Percentiles rank a stretch among this genome's conserved stretches.
Conservation (phyloP, 73 alveolate species). For the Blepharisma japonicum region DNA sequence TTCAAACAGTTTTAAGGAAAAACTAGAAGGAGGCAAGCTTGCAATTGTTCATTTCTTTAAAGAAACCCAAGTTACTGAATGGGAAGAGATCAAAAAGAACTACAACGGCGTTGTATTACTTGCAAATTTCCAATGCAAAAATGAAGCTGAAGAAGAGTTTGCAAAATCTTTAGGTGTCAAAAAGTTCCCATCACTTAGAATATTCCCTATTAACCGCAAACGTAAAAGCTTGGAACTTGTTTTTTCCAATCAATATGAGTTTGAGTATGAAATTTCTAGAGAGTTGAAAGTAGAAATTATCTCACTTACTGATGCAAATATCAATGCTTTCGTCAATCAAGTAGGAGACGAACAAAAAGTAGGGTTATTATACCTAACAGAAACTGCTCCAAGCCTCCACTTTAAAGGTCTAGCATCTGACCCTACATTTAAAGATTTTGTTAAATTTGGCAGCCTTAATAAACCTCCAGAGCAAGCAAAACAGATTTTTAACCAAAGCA, state of each 20-base stretch:
- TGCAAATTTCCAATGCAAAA: not conserved
- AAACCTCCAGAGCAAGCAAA: not conserved
- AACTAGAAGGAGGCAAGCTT: not conserved
- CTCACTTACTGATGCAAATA: not conserved
- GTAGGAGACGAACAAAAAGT: not conserved
- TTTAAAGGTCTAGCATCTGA: not conserved
- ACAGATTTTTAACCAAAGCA: not conserved
- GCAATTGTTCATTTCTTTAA: not conserved
- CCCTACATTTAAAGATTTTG: not conserved
- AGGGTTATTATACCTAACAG: not conserved
- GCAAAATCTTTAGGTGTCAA: not conserved
- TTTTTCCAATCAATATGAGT: not conserved
- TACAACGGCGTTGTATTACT: constrained; percentile 3
- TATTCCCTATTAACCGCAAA: not conserved
- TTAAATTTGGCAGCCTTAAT: not conserved
- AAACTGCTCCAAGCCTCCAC: not conserved
- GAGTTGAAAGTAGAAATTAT: not conserved
- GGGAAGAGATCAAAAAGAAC: constrained; percentile 6
- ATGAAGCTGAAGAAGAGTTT: constrained; percentile 16
- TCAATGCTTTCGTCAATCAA: not conserved
- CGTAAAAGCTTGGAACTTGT: constrained; percentile 15
- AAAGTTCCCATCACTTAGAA: not conserved
- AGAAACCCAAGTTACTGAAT: not conserved
- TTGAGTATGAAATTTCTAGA: not conserved
- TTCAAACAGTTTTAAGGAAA: not conserved